Conservation (phyloP, 2,329 filamentous ascomycete genomes). For the Zymoseptoria tritici region DNA sequence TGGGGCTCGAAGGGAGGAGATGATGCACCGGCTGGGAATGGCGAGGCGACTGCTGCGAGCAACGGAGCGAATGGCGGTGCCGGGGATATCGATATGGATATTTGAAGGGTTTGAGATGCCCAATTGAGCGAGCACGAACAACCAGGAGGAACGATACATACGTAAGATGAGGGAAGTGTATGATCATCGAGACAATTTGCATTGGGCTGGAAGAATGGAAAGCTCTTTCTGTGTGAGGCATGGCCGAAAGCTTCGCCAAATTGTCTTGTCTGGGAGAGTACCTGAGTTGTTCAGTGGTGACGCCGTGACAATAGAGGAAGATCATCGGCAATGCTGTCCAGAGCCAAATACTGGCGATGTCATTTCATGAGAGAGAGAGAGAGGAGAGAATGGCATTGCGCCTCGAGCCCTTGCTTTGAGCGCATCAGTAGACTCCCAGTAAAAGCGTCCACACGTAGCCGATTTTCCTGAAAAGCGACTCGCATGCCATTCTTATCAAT, state of each 20-base stretch:
- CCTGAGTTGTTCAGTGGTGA: no score
- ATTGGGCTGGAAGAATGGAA: background rate
- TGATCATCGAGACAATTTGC: background rate
- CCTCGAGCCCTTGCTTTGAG: background rate
- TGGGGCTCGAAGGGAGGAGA: slow-evolving; percentile 47
- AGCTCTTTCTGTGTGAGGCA: background rate
- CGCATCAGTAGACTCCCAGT: background rate
- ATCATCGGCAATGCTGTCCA: no score
- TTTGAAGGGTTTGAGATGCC: slow-evolving; percentile 13
- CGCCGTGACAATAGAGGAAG: no score
- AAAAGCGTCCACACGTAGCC: background rate
- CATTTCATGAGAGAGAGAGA: background rate
- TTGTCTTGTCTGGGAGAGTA: background rate
- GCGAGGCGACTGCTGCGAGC: slow-evolving; percentile 13
- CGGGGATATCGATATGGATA: slow-evolving; percentile 31
- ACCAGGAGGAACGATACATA: background rate
- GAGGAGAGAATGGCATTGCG: background rate
- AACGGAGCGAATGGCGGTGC: slow-evolving; percentile 12
- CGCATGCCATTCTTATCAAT: background rate
- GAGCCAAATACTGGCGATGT: no score
- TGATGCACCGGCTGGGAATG: slow-evolving; percentile 31
- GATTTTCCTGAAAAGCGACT: background rate
- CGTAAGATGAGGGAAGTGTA: background rate
- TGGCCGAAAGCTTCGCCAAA: background rate
- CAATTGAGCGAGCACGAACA: background rate